Evolutionary conservation across 2,329 filamentous ascomycete species (phyloP).

Genomic region (Plenodomus lindquistii): DNA sequence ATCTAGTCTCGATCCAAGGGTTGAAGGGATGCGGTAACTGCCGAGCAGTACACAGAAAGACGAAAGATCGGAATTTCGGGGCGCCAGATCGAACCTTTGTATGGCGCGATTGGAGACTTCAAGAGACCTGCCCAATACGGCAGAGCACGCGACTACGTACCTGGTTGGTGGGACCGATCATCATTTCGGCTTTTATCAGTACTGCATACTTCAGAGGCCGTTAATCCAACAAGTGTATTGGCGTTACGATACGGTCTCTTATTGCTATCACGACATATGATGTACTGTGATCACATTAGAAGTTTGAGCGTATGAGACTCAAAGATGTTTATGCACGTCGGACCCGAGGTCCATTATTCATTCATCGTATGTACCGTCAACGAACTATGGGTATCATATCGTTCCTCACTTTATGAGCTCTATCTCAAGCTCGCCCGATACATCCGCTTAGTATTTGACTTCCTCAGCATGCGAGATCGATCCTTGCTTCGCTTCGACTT

Average conservation of each 20-base stretch:
- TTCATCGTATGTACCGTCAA: not conserved
- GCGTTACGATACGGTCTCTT: too few relatives aligned
- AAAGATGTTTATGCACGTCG: not conserved
- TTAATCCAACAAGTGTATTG: too few relatives aligned
- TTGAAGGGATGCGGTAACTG: too few relatives aligned
- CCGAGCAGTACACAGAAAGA: too few relatives aligned
- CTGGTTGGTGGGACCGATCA: too few relatives aligned
- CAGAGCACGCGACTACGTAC: not conserved
- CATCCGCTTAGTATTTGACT: conserved; percentile 1
- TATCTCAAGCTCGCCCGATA: not conserved
- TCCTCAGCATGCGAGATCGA: conserved; percentile 23
- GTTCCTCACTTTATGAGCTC: not conserved
- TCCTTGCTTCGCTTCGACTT: conserved; percentile 59
- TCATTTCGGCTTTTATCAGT: too few relatives aligned
- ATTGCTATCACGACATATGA: too few relatives aligned
- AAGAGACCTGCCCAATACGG: not conserved
- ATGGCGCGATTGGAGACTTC: not conserved
- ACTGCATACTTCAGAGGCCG: too few relatives aligned
- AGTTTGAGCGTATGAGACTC: too few relatives aligned
- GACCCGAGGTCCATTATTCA: not conserved
- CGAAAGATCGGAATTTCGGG: not conserved
- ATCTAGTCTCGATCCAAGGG: too few relatives aligned
- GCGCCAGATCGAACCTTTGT: not conserved
- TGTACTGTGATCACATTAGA: too few relatives aligned
- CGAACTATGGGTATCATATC: not conserved